These are phyloP conservation scores for Nematodospora valgi DNA, from an alignment of 805 yeast genomes.

Conservation along the genomic window DNA sequence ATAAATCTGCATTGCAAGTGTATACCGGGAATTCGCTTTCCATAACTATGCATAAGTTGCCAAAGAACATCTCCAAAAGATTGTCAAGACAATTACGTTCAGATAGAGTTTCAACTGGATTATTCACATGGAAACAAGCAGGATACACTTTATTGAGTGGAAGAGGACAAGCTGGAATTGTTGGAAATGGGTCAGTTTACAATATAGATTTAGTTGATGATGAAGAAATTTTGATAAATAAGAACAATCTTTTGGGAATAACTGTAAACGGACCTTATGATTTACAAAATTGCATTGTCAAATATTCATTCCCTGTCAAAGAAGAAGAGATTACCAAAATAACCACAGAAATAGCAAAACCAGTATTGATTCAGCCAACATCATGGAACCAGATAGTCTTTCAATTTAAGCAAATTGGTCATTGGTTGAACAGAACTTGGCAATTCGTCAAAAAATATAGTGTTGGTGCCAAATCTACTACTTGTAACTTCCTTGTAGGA, in stretches of 20 bases:
- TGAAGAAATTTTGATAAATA: conserved; percentile 49
- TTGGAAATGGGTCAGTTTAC: conserved; percentile 54
- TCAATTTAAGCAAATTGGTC: neutral
- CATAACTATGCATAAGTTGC: conserved; percentile 35
- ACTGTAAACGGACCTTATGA: conserved; percentile 49
- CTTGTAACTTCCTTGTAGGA: conserved; percentile 19
- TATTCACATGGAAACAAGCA: conserved; percentile 27
- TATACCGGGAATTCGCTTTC: conserved; percentile 52
- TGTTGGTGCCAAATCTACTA: neutral
- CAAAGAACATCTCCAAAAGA: conserved; percentile 34
- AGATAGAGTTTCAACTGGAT: conserved; percentile 36
- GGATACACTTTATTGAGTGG: conserved; percentile 54
- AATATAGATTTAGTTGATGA: conserved; percentile 40
- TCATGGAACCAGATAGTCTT: neutral
- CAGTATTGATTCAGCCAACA: neutral
- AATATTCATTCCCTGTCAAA: conserved; percentile 18
- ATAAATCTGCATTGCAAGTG: conserved; percentile 45
- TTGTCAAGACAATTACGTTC: conserved; percentile 21
- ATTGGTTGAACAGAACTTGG: conserved; percentile 1
- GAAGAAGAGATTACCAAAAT: neutral
- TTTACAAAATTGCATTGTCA: conserved; percentile 36
- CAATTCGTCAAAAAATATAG: neutral
- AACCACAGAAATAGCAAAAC: neutral
- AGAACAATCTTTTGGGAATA: conserved; percentile 45
- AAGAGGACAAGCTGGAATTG: conserved; percentile 53